Conservation (phyloP, 2,329 filamentous ascomycete species). For the Pseudocercospora vitis region DNA sequence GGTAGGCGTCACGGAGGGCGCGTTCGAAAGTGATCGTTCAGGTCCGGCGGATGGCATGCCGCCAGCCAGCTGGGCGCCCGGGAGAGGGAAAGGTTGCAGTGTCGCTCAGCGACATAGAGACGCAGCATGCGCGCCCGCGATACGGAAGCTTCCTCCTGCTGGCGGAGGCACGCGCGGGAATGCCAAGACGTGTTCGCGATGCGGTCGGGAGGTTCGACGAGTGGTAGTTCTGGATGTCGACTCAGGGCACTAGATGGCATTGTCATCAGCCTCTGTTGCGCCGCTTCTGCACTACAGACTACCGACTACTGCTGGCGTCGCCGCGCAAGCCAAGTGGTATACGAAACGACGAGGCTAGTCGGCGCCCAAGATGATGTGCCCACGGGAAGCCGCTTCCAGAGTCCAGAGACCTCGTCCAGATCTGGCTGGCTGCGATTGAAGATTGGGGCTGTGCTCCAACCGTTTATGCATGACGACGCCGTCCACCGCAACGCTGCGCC, state of each 20-base stretch:
- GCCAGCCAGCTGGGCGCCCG: constrained; percentile 2
- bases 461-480: constrained; percentile 2
- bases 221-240: neutral
- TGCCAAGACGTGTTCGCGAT: constrained; percentile 1
- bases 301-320: constrained; percentile 1
- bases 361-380: neutral
- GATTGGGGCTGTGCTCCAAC: constrained; percentile 1
- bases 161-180: neutral
- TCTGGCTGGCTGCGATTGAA: neutral
- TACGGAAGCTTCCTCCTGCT: neutral
- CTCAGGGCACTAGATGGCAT: constrained; percentile 4
- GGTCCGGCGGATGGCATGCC: constrained; percentile 22
- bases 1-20: constrained; percentile 15
- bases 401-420: neutral
- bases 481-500: neutral
- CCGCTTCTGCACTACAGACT: neutral
- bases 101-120: constrained; percentile 15
- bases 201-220: neutral
- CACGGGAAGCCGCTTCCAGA: too few species aligned
- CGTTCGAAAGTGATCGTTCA: constrained; percentile 15
- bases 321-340: neutral
- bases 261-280: neutral
- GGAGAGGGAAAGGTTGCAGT: constrained; percentile 1
- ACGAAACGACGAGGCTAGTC: neutral
- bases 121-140: constrained; percentile 8